These are phyloP conservation scores for Vitis riparia DNA, from an alignment of 164 flowering plant species.

Conservation along the genomic window DNA sequence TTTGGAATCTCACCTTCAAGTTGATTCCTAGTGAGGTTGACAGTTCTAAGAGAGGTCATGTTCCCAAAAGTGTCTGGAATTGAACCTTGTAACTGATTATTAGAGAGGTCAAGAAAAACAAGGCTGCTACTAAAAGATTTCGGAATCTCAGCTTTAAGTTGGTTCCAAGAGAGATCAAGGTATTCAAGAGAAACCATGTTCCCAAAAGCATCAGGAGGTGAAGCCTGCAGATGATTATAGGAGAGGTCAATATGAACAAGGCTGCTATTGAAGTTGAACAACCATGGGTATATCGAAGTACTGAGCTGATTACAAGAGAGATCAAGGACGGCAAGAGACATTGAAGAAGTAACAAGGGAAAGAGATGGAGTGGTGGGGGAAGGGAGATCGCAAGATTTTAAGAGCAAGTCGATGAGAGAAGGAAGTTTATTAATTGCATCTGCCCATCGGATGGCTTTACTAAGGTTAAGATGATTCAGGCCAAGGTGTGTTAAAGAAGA, in stretches of 20 bases:
- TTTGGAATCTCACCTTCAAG: slow-evolving; percentile 15
- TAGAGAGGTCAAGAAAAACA: too few relatives aligned
- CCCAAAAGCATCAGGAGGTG: neutral
- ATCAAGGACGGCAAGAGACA: slow-evolving; percentile 5
- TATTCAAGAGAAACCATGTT: neutral
- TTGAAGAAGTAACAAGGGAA: neutral
- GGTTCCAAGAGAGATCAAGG: neutral
- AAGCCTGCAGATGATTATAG: too few relatives aligned
- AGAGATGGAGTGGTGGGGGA: neutral
- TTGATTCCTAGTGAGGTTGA: slow-evolving; percentile 5
- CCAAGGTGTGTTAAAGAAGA: slow-evolving; percentile 10
- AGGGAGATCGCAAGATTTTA: slow-evolving; percentile 4
- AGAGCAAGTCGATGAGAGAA: slow-evolving; percentile 1
- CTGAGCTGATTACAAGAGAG: neutral
- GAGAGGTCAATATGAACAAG: too few relatives aligned
- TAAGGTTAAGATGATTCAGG: neutral
- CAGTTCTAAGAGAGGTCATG: slow-evolving; percentile 9
- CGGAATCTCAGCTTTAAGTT: too few relatives aligned
- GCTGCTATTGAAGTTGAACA: neutral
- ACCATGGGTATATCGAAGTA: slow-evolving; percentile 3
- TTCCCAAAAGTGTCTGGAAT: slow-evolving; percentile 17
- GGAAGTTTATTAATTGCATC: slow-evolving; percentile 17
- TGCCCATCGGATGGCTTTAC: slow-evolving; percentile 3
- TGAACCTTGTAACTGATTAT: slow-evolving; percentile 7
- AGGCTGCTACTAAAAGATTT: too few relatives aligned